A percentile compares a stretch with the other conserved stretches of the same genome.
These are phyloP conservation scores for Apiotrichum veenhuisii DNA, from an alignment of 1,284 basidiomycete genomes.

Conservation along the genomic window DNA sequence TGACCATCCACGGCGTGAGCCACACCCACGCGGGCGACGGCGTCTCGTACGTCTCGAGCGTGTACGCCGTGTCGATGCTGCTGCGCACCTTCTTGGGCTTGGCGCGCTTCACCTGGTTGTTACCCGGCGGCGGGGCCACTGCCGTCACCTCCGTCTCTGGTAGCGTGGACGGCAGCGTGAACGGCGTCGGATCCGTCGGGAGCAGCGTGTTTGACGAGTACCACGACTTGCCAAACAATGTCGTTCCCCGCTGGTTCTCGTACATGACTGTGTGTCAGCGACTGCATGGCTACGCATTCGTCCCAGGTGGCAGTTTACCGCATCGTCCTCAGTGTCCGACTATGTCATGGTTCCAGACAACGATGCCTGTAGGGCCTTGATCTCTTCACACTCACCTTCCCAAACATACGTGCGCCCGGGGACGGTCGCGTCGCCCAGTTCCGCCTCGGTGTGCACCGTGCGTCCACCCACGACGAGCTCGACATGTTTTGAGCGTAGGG, in stretches of 20 bases:
- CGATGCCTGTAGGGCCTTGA: no score
- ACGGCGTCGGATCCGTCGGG: constrained; percentile 46
- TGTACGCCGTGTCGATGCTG: constrained; percentile 45
- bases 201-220: constrained; percentile 44
- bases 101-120: neutral
- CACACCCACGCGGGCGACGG: constrained; percentile 47
- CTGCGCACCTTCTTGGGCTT: constrained; percentile 9
- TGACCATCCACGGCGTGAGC: constrained; percentile 49
- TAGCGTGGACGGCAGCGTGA: constrained; percentile 31
- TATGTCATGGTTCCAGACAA: no score
- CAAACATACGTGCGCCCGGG: constrained; percentile 56
- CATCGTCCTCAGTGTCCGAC: no score
- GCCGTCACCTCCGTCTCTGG: constrained; percentile 18
- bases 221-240: constrained; percentile 43
- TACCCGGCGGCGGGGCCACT: neutral
- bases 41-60: constrained; percentile 42
- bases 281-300: neutral
- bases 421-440: neutral
- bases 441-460: constrained; percentile 4
- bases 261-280: constrained; percentile 38
- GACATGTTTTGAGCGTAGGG: neutral
- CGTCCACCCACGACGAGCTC: constrained; percentile 8
- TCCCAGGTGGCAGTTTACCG: neutral
- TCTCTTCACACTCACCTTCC: constrained; percentile 64
- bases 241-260: constrained; percentile 50